Percentiles rank a stretch among this genome's conserved stretches.
These are phyloP conservation scores for Trametes cinnabarina DNA, from an alignment of 768 basidiomycete species.

Conservation along the genomic window DNA sequence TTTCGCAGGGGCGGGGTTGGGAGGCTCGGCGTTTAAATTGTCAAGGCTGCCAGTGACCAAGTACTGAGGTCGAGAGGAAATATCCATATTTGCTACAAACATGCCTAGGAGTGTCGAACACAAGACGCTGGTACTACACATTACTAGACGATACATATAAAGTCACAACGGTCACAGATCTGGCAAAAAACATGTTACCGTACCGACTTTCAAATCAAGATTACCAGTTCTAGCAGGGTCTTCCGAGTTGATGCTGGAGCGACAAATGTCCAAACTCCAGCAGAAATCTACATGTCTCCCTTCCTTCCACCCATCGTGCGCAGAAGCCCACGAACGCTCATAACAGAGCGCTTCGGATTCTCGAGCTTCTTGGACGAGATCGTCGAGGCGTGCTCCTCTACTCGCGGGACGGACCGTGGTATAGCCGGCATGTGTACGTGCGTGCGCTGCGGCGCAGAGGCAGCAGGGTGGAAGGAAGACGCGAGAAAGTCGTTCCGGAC, in stretches of 20 bases:
- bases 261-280: background rate
- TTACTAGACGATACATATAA: conserved; percentile 1
- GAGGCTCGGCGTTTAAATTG: no score
- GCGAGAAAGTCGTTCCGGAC: conserved; percentile 43
- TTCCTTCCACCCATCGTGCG: conserved; percentile 30
- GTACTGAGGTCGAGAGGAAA: background rate
- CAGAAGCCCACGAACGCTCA: conserved; percentile 33
- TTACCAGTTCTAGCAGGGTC: background rate
- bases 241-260: background rate
- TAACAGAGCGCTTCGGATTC: conserved; percentile 21
- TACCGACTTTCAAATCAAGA: no score
- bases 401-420: background rate
- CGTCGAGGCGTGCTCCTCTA: conserved; percentile 15
- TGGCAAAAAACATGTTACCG: no score
- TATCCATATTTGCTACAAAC: conserved; percentile 4
- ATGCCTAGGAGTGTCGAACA: background rate
- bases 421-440: background rate
- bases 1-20: no score
- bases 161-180: background rate
- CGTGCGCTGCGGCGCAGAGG: conserved; percentile 20
- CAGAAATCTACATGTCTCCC: conserved; percentile 12
- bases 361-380: conserved; percentile 25
- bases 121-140: background rate
- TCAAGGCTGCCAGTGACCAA: background rate
- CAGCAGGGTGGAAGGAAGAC: conserved; percentile 39